Evolutionary conservation across 345 rosid genomes (phyloP).

Genomic region (Orychophragmus violaceus): DNA sequence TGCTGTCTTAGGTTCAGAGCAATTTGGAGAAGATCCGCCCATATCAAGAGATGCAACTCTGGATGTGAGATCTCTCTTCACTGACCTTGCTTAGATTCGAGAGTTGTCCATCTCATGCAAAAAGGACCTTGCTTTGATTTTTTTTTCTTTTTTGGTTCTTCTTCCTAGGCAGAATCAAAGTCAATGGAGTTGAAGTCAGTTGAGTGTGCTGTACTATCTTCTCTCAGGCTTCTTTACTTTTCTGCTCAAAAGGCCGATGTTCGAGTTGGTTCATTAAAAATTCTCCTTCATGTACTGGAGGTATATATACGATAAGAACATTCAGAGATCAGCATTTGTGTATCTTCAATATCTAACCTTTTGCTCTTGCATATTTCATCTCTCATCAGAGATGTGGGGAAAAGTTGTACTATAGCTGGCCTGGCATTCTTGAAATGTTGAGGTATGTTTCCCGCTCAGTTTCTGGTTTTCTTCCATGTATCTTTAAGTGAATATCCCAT

Average conservation of each 20-base stretch:
- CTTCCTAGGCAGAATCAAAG: slow-evolving; percentile 45
- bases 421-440: slow-evolving; percentile 79
- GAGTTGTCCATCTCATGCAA: slow-evolving; percentile 8
- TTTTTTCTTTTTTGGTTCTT: slow-evolving; percentile 15
- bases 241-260: slow-evolving; percentile 79
- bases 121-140: slow-evolving; percentile 12
- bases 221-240: slow-evolving; percentile 72
- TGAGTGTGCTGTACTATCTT: slow-evolving; percentile 80
- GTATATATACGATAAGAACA: slow-evolving; percentile 34
- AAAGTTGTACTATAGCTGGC: slow-evolving; percentile 80
- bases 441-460: slow-evolving; percentile 46
- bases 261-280: slow-evolving; percentile 80
- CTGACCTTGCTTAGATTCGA: slow-evolving; percentile 10
- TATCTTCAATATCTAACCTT: slow-evolving; percentile 18
- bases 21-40: slow-evolving; percentile 52
- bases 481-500: not conserved
- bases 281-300: slow-evolving; percentile 95
- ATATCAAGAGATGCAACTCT: slow-evolving; percentile 34
- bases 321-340: slow-evolving; percentile 1
- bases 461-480: not conserved
- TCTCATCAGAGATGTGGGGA: slow-evolving; percentile 83
- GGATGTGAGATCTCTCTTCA: slow-evolving; percentile 49
- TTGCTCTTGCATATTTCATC: slow-evolving; percentile 2
- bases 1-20: slow-evolving; percentile 87
- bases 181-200: slow-evolving; percentile 51